phyloP scores from a whole-genome alignment of 1,284 basidiomycete species.

The Malassezia slooffiae region DNA sequence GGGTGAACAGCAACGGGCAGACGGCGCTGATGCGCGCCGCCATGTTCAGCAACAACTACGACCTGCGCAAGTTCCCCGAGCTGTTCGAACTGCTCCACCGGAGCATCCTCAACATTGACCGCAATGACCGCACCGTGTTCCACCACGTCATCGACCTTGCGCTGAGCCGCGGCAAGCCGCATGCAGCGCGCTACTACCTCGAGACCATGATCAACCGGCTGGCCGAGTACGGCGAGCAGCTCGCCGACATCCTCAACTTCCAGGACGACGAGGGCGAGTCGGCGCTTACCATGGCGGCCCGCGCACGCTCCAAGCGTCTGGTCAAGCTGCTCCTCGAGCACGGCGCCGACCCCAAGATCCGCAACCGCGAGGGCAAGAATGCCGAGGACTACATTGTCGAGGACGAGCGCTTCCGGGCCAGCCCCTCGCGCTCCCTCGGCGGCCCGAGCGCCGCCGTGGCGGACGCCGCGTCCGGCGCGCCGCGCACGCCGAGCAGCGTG shows the following conservation, averaged over 20 bases:
- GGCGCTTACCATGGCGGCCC: conserved; percentile 87
- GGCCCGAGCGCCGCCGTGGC: background rate
- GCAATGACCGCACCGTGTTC: conserved; percentile 93
- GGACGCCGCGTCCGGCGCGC: conserved; percentile 13
- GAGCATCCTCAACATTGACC: conserved; percentile 96
- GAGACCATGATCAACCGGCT: conserved; percentile 83
- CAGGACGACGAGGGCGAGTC: conserved; percentile 99
- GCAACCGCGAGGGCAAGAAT: conserved; percentile 89
- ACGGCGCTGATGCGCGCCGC: conserved; percentile 96
- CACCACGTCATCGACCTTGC: conserved; percentile 99
- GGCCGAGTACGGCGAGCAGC: conserved; percentile 87
- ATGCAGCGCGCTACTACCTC: conserved; percentile 97
- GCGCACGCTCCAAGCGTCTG: conserved; percentile 89
- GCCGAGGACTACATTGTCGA: conserved; percentile 98
- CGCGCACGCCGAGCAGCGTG: conserved; percentile 18
- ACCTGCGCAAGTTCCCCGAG: conserved; percentile 96
- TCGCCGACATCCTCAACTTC: conserved; percentile 97
- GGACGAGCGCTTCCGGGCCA: conserved; percentile 90
- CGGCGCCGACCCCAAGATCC: conserved; percentile 89
- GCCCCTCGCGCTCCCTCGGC: conserved; percentile 57
- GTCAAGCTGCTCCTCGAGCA: conserved; percentile 93
- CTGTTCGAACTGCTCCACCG: conserved; percentile 91
- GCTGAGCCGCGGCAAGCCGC: conserved; percentile 91
- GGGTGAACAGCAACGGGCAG: conserved; percentile 91
- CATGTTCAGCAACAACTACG: conserved; percentile 99